These are phyloP conservation scores for Aspergillus udagawae DNA, from an alignment of 2,329 filamentous ascomycete species.

Conservation along the genomic window DNA sequence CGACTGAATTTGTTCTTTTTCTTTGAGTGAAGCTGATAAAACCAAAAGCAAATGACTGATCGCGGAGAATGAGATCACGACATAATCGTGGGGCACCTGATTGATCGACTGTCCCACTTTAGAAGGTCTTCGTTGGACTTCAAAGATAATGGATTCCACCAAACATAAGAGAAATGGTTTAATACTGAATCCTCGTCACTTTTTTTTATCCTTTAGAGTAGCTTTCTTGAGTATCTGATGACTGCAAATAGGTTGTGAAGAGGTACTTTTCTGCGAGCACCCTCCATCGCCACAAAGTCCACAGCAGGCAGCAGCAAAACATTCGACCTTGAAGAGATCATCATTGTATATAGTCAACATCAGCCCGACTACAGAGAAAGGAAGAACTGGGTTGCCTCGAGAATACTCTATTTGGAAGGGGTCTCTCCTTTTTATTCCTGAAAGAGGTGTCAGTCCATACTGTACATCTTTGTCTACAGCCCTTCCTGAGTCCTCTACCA, in stretches of 20 bases:
- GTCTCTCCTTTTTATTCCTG: not conserved
- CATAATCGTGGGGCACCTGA: constrained; percentile 15
- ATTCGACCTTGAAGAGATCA: not conserved
- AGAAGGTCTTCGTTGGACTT: too few species aligned
- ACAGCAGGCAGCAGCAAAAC: not conserved
- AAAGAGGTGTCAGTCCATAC: not conserved
- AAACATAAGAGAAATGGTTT: not conserved
- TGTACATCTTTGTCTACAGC: not conserved
- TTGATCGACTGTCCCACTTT: not conserved
- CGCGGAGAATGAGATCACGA: constrained; percentile 4
- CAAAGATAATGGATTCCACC: not conserved
- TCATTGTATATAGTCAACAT: not conserved
- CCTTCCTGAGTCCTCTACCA: not conserved
- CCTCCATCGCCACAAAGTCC: not conserved
- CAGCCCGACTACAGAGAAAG: not conserved
- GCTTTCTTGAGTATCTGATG: not conserved
- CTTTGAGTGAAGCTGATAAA: not conserved
- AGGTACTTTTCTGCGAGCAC: not conserved
- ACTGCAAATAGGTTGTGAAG: not conserved
- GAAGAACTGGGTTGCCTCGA: not conserved
- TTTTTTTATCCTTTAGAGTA: not conserved
- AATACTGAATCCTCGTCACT: not conserved
- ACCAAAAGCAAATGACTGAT: not conserved
- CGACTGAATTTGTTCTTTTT: not conserved
- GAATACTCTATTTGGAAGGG: not conserved